Evolutionary conservation across 164 flowering plant genomes (phyloP), one percentile per base, ranked within the genome.

Genomic region (Annona cherimola): DNA sequence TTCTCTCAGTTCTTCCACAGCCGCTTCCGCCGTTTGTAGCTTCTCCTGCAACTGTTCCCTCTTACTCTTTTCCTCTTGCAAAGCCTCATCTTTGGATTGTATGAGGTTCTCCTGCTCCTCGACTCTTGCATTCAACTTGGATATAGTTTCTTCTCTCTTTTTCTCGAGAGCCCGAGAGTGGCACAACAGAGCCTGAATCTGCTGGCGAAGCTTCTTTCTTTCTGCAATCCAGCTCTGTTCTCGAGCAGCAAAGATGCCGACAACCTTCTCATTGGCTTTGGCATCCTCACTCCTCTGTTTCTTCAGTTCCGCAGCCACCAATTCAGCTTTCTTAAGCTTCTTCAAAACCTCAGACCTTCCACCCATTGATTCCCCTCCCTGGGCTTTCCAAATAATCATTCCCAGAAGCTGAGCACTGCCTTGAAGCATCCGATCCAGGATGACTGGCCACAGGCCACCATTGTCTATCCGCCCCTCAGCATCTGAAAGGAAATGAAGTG

Each of bases 201-300:
- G 88, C 73, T 83, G 89, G 41, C 79, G 63, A 26, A 91, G 90
- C 77, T 79, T 87, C 83, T 79, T 91, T 73, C 89, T 88, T 74
- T 93, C 97, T 12, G 45, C 73, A 4, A 89, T 74, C 99, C 99
- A 93, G 73, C 80, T 64, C 73, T 93, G 99, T 75, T 96, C 97
- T 69, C 89, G 92, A 1, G 90, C 69, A 7, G 98, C 94, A 69
- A 80, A 88, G 71, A 96, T 93, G 62, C 93, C 50, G 43, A 85
- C 96, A 26, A 96, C 99, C 72, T 87, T 93, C 87, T 93, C 97
- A 72, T 93, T 96, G 4, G 98, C 99, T 72, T 83, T 91, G 4
- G 89, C 97, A 75, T 96, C 97, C 71, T 96, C 99, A 3, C 79
- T 85, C 74, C 99, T 83, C 69, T 68, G 75, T 60, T 69, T 84